phyloP scores from a whole-genome alignment of 331 rosid genomes.

The Pyrus hybrid region DNA sequence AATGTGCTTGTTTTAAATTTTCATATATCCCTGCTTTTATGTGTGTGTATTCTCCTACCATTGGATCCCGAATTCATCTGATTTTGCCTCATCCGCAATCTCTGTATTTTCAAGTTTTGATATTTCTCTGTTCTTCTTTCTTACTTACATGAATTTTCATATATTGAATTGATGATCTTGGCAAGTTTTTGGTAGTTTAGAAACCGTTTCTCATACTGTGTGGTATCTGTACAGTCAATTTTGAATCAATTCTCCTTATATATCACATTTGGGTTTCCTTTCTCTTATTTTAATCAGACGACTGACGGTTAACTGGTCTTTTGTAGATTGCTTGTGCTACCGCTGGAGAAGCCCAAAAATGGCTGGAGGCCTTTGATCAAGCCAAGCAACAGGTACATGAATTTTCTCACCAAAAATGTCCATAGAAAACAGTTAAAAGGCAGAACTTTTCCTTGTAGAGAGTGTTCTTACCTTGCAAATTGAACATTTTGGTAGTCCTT shows the following conservation, averaged over 20 bases:
- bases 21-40: neutral
- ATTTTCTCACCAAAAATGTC: neutral
- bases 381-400: conserved; percentile 90
- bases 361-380: conserved; percentile 97
- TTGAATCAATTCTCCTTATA: neutral
- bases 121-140: neutral
- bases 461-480: neutral
- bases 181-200: neutral
- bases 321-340: conserved; percentile 83
- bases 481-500: conserved; percentile 2
- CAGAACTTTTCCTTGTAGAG: neutral
- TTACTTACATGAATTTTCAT: neutral
- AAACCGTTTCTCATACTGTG: neutral
- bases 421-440: neutral
- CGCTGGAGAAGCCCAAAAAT: conserved; percentile 70
- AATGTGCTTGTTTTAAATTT: neutral
- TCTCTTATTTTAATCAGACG: neutral
- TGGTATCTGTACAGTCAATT: neutral
- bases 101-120: neutral
- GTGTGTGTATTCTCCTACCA: neutral
- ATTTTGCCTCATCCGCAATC: neutral
- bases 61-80: neutral
- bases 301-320: conserved; percentile 8
- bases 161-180: neutral
- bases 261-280: neutral